Conservation (phyloP, 495 filamentous ascomycete genomes). For the Lentithecium fluviatile region DNA sequence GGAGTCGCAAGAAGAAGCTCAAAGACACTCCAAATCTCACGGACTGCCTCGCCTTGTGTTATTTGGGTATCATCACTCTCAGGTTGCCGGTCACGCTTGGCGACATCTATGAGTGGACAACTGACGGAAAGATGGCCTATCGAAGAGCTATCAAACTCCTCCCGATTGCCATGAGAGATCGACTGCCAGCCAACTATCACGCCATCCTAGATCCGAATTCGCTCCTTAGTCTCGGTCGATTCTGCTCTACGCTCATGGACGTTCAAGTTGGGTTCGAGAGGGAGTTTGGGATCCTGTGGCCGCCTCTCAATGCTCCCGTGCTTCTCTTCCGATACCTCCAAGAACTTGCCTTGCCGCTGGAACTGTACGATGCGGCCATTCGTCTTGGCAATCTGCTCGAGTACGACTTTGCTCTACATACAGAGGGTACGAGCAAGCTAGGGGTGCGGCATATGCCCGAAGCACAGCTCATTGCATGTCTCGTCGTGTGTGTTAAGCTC, state of each 20-base stretch:
- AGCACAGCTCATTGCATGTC: slow-evolving; percentile 62
- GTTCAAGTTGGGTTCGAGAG: slow-evolving; percentile 61
- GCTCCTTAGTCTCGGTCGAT: slow-evolving; percentile 51
- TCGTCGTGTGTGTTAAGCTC: slow-evolving; percentile 79
- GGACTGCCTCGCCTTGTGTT: slow-evolving; percentile 65
- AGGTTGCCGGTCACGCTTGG: slow-evolving; percentile 61
- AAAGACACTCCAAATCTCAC: slow-evolving; percentile 57
- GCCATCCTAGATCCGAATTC: slow-evolving; percentile 37
- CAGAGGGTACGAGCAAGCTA: slow-evolving; percentile 21
- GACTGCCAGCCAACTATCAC: slow-evolving; percentile 37
- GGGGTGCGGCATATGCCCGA: slow-evolving; percentile 59
- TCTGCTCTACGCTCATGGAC: slow-evolving; percentile 64
- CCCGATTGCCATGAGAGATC: slow-evolving; percentile 39
- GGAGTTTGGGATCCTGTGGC: slow-evolving; percentile 69
- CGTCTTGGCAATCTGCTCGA: slow-evolving; percentile 58
- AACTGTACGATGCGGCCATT: slow-evolving; percentile 64
- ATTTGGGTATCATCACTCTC: slow-evolving; percentile 63
- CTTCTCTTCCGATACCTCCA: slow-evolving; percentile 68
- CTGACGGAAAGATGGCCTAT: slow-evolving; percentile 38
- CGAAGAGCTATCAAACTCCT: slow-evolving; percentile 33
- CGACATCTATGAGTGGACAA: slow-evolving; percentile 55
- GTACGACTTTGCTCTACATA: slow-evolving; percentile 55
- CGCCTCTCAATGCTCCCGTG: slow-evolving; percentile 65
- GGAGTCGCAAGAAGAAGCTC: slow-evolving; percentile 28
- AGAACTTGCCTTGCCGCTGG: slow-evolving; percentile 73